A percentile compares a stretch with the other conserved stretches of the same genome.
Evolutionary conservation across 2,329 filamentous ascomycete genomes (phyloP).

Genomic region (Chaetoscypha palmicola): DNA sequence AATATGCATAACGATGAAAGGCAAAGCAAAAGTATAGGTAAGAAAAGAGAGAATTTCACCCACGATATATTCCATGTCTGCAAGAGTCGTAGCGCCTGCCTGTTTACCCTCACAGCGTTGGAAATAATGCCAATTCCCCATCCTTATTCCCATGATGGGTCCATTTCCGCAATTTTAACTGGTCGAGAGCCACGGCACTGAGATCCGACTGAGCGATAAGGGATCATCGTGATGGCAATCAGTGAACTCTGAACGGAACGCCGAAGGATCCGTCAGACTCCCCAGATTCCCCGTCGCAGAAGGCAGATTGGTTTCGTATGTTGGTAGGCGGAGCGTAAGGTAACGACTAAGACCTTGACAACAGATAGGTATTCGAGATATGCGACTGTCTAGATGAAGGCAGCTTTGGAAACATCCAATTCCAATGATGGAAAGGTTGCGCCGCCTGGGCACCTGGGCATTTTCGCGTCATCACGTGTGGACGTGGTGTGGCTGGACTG

Average conservation of each 20-base stretch:
- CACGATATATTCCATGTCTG: constrained; percentile 4
- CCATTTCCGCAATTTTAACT: constrained; percentile 5
- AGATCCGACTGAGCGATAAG: constrained; percentile 7
- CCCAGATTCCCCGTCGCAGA: too few species aligned
- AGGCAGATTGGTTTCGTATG: too few species aligned
- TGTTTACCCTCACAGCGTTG: neutral
- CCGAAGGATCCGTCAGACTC: too few species aligned
- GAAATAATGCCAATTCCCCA: constrained; percentile 6
- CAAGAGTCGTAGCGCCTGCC: neutral
- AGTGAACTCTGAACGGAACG: constrained; percentile 4
- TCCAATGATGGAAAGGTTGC: too few species aligned
- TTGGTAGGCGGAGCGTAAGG: too few species aligned
- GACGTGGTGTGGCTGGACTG: too few species aligned
- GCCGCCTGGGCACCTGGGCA: too few species aligned
- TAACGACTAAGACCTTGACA: too few species aligned
- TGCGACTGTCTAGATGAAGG: too few species aligned
- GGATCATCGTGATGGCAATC: neutral
- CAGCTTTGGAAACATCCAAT: too few species aligned
- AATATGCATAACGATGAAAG: neutral
- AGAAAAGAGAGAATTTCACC: constrained; percentile 4
- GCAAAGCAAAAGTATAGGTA: constrained; percentile 2
- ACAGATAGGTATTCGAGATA: too few species aligned
- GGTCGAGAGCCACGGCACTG: constrained; percentile 4
- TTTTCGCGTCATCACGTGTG: too few species aligned
- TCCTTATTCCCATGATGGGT: constrained; percentile 7